Evolutionary conservation across 1,284 basidiomycete species (phyloP), one percentile per base, ranked within the genome.

Genomic region (Trametes polyzona): DNA sequence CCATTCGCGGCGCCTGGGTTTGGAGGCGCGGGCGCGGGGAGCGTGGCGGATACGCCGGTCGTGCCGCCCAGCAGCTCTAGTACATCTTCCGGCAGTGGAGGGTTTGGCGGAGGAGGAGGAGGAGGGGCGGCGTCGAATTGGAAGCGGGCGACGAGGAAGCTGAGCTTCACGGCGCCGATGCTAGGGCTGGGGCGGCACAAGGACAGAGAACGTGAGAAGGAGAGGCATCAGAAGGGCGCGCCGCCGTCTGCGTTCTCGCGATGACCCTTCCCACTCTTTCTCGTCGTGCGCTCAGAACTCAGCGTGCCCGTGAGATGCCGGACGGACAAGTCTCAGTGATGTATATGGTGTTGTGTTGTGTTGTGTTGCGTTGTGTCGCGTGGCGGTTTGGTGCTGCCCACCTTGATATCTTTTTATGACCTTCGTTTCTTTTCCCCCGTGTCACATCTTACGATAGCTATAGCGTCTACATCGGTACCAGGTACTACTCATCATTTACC

Each of bases 121-220:
- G 36, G 41, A 1, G 41, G 41, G 5, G 41, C 41, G 41, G 41
- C 41, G 41, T 14, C 39, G 9, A 62, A 58, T 16, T 64, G 66
- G 47, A 84, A 78, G 67, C 76, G 78, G 23, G 77, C 83, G 54
- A 79, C 75, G 65, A 75, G 88, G 52, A 91, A 91, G 75, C 70
- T 91, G 72, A 91, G 88, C 69, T 73, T 91, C 55, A 81, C 80
- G 21, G 78, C 81, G 46, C 81, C 84, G 50, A 83, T 84, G 67
- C 78, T 87, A 3, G 74, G 83, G 33, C 83, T 90, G 65, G 84
- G 81, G 52, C 77, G 76, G 67, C 83, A 63, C 12, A 43, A 35
- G 39, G 33, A 48, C 10, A 44, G 35, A 33, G 52, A 60, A 47
- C 46, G 55, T 36, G 46, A 55, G 17, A 52, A 47, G 36, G 52